Evolutionary conservation across 176 grass and related monocot genomes (phyloP).

Genomic region (Triticum aestivum): IWGSC_CS_RefSeq_v2.1 NC_057807.1:72080976-72081475

Average conservation of each 20-base stretch:
- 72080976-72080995: neutral
- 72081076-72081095: neutral
- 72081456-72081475: conserved; percentile 2
- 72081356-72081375: neutral
- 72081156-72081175: neutral
- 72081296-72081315: neutral
- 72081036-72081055: neutral
- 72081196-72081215: neutral
- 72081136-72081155: neutral
- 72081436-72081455: neutral
- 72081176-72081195: neutral
- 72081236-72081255: neutral
- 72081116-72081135: neutral
- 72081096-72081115: neutral
- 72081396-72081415: neutral
- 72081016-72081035: neutral
- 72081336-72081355: neutral
- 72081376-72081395: neutral
- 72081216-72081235: neutral
- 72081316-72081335: neutral
- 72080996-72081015: neutral
- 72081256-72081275: neutral
- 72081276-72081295: neutral
- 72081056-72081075: neutral
- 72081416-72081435: neutral